phyloP scores from a whole-genome alignment of 768 basidiomycete species.

The Tylopilus balloui region DNA sequence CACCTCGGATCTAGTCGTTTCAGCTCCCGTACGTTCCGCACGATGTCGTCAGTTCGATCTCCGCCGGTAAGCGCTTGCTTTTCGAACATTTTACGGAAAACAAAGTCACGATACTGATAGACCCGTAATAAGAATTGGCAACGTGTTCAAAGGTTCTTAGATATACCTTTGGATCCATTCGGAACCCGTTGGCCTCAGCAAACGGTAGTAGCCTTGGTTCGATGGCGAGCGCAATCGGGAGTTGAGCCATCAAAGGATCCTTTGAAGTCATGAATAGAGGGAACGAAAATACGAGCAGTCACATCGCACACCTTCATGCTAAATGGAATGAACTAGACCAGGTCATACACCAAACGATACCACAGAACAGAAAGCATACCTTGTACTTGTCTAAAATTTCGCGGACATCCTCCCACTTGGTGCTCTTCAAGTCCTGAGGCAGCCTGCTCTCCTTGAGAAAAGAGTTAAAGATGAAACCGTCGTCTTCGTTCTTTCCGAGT shows the following conservation, averaged over 20 bases:
- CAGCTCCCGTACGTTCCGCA: conserved; percentile 65
- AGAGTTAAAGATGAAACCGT: conserved; percentile 57
- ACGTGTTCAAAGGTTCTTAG: conserved; percentile 3
- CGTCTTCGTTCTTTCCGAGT: conserved; percentile 68
- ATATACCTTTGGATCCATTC: conserved; percentile 70
- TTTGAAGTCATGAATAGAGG: conserved; percentile 26
- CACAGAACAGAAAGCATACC: conserved; percentile 33
- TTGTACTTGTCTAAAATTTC: conserved; percentile 68
- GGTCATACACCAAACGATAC: conserved; percentile 12
- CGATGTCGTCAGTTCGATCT: conserved; percentile 56
- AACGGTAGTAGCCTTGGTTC: conserved; percentile 71
- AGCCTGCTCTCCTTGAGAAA: conserved; percentile 70
- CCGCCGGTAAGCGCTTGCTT: conserved; percentile 46
- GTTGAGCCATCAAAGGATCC: conserved; percentile 76
- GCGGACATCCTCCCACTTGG: conserved; percentile 60
- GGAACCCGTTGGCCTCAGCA: conserved; percentile 70
- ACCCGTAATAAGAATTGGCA: conserved; percentile 9
- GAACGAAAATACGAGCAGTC: not conserved
- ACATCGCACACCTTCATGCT: conserved; percentile 50
- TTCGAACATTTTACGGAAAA: conserved; percentile 86
- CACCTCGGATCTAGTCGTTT: conserved; percentile 67
- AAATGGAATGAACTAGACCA: conserved; percentile 70
- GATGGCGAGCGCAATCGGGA: conserved; percentile 71
- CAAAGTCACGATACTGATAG: conserved; percentile 71
- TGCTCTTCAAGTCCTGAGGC: conserved; percentile 52